phyloP scores from a whole-genome alignment of 2,329 filamentous ascomycete species.

The Onygenales sp. region DNA sequence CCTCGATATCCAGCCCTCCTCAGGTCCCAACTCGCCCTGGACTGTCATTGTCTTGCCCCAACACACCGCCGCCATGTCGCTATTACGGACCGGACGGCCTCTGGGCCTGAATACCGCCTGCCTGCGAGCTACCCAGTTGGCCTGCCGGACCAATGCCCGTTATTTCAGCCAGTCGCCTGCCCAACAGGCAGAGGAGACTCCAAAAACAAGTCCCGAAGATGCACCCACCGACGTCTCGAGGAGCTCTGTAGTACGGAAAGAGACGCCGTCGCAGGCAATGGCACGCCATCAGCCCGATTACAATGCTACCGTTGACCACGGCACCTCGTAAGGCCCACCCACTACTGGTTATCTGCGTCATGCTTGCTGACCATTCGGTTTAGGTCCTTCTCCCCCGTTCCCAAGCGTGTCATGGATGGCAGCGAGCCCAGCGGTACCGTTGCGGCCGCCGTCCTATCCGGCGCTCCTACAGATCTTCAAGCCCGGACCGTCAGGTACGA shows the following conservation, averaged over 20 bases:
- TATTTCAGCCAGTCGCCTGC: constrained; percentile 37
- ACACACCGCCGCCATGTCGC: constrained; percentile 47
- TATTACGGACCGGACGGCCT: constrained; percentile 47
- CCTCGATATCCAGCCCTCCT: neutral
- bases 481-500: constrained; percentile 86
- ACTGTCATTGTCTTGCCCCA: constrained; percentile 6
- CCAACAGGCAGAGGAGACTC: constrained; percentile 13
- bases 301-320: constrained; percentile 69
- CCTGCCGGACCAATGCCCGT: constrained; percentile 26
- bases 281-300: constrained; percentile 71
- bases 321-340: constrained; percentile 63
- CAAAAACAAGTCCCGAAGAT: constrained; percentile 37
- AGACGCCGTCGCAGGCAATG: constrained; percentile 41
- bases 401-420: constrained; percentile 81
- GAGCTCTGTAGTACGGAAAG: constrained; percentile 41
- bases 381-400: constrained; percentile 84
- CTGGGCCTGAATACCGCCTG: constrained; percentile 19
- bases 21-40: too few species aligned
- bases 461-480: constrained; percentile 87
- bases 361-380: constrained; percentile 40
- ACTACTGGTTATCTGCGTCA: constrained; percentile 5
- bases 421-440: constrained; percentile 68
- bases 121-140: constrained; percentile 23
- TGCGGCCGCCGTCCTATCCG: constrained; percentile 78
- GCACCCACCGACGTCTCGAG: constrained; percentile 31